Base-by-base conservation (phyloP, 306 rosid genomes). In the Glycyrrhiza uralensis region DNA sequence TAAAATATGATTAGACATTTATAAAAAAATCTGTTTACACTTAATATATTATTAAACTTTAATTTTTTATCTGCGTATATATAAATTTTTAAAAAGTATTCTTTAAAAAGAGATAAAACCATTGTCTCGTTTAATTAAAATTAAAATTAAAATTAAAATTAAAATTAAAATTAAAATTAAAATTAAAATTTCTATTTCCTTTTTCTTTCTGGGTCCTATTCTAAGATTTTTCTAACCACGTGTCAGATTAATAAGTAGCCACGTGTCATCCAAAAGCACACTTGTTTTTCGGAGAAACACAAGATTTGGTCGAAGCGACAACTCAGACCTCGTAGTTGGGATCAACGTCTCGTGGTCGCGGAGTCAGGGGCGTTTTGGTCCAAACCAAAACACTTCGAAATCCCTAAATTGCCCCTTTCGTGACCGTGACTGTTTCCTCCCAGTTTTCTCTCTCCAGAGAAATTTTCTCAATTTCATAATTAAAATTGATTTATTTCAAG, bases 331-430 rank as follows among this genome's bases (percentile, higher is more conserved):
- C 46, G 70, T 45, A 70, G 70, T 68, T 50, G 59, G 26, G 78
- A 62, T 57, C 72, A 52, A 63, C n/a, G 69, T 26, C 66, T 10
- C 13, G 46, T n/a, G 70, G 32, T 44, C 54, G 12, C 75, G 32
- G 17, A 72, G 45, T 68, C 5, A 63, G 39, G 77, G 83, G 69
- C 22, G 15, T 36, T 81, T 66, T 14, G 15, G 83, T 83, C 85
- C 76, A 29, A 73, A 32, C 14, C 0, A 5, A 4, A 46, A 0
- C n/a, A 4, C 1, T 7, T 0, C 0, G 7, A 41, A 75, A 81
- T 75, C 7, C 78, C 93, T 13, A 77, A 72, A 81, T 5, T 80
- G 17, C 72, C 96, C 87, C 56, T 50, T 59, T 49, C 18, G 13
- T 30, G 19, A 19, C 56, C 5, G 49, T 18, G 3, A 79, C 59